Evolutionary conservation across 2,329 filamentous ascomycete species (phyloP).

Genomic region (Sporothrix variecibatus): DNA sequence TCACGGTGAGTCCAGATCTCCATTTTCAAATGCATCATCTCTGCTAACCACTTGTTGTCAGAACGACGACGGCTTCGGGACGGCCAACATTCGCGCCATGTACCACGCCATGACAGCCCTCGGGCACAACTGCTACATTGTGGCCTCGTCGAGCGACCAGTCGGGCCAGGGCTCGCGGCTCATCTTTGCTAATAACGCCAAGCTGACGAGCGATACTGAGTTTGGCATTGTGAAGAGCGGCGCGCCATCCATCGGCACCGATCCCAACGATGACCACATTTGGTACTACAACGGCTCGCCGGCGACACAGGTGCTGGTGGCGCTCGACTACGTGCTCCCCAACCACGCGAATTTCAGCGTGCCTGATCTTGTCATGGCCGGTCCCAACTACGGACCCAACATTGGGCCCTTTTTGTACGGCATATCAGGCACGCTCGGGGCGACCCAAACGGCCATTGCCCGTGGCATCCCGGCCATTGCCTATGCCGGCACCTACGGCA

Average conservation of each 20-base stretch:
- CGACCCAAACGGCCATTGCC: slow-evolving; percentile 52
- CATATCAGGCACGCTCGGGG: slow-evolving; percentile 52
- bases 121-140: slow-evolving; percentile 59
- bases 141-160: slow-evolving; percentile 46
- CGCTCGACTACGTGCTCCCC: slow-evolving; percentile 58
- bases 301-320: slow-evolving; percentile 57
- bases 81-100: slow-evolving; percentile 45
- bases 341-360: slow-evolving; percentile 49
- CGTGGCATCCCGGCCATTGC: slow-evolving; percentile 54
- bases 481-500: slow-evolving; percentile 47
- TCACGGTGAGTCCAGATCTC: slow-evolving; percentile 20
- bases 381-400: slow-evolving; percentile 59
- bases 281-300: slow-evolving; percentile 65
- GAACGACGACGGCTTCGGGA: slow-evolving; percentile 46
- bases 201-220: slow-evolving; percentile 45
- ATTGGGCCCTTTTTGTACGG: slow-evolving; percentile 57
- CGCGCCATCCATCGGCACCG: slow-evolving; percentile 51
- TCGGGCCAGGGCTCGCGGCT: slow-evolving; percentile 48
- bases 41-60: not conserved
- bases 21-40: too few relatives aligned
- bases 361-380: slow-evolving; percentile 56
- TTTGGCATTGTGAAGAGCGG: slow-evolving; percentile 50
- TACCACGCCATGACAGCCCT: slow-evolving; percentile 51
- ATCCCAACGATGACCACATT: slow-evolving; percentile 55
- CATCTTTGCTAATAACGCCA: slow-evolving; percentile 47